Evolutionary conservation across 768 basidiomycete species (phyloP).

Genomic region (Lyophyllum decastes): DNA sequence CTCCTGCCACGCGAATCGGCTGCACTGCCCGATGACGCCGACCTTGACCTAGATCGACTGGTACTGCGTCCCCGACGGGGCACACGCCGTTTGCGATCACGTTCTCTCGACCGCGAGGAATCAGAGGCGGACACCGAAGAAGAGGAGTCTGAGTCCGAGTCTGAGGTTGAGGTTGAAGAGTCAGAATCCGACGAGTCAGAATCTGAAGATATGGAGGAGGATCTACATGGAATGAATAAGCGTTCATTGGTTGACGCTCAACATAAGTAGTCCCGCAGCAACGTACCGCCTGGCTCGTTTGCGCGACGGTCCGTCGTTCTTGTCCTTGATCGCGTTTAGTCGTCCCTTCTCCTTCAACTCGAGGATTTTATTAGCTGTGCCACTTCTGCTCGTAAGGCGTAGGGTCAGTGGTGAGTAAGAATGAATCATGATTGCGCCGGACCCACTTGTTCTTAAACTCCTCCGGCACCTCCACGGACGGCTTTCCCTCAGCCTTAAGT

Average conservation of each 20-base stretch:
- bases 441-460: slow-evolving; percentile 85
- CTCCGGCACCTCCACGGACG: slow-evolving; percentile 84
- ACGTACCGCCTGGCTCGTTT: slow-evolving; percentile 39
- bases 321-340: slow-evolving; percentile 41
- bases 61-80: slow-evolving; percentile 23
- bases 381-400: slow-evolving; percentile 48
- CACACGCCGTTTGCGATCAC: slow-evolving; percentile 39
- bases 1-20: slow-evolving; percentile 19
- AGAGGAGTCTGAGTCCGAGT: slow-evolving; percentile 45
- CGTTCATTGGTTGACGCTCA: neutral
- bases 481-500: slow-evolving; percentile 68
- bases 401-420: neutral
- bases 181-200: slow-evolving; percentile 26
- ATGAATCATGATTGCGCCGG: neutral
- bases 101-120: slow-evolving; percentile 49
- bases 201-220: slow-evolving; percentile 16
- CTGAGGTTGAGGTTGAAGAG: slow-evolving; percentile 38
- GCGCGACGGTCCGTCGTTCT: slow-evolving; percentile 39
- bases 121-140: slow-evolving; percentile 36
- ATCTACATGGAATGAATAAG: slow-evolving; percentile 3
- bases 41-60: slow-evolving; percentile 16
- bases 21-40: slow-evolving; percentile 17
- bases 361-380: slow-evolving; percentile 84
- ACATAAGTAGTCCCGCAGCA: neutral
- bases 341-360: slow-evolving; percentile 82